Evolutionary conservation across 225 moss, liverwort and hornwort genomes (phyloP), one percentile per base, ranked within the genome.

Genomic region (Marchantia polymorpha): DNA sequence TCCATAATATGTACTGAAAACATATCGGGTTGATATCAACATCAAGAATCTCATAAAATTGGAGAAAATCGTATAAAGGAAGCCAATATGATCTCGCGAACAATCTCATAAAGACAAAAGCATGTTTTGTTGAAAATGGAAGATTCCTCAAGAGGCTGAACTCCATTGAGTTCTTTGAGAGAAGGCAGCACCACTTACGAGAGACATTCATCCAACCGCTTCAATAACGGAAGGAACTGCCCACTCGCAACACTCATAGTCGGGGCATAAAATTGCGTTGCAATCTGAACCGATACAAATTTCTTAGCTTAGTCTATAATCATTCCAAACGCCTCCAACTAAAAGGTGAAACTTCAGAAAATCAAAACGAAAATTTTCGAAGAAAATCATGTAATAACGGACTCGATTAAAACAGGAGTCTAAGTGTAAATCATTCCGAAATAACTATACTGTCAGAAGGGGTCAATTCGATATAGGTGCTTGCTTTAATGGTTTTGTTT

Each of bases 201-300:
- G 53, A 95, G 93, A 83, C 99, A 99, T 79, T 99, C 99, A 77
- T 99, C 95, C 53, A 99, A 83, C 25, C 95, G 89, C 88, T 93
- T 99, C 87, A 93, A 52, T 7, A 99, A 78, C n/a, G 99, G 93
- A 3, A 99, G 90, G 54, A 95, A 99, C 69, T 90, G 93, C 68
- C 90, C 87, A 72, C 92, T 99, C 69, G 93, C 95, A 83, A 95
- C 99, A 85, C 71, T 95, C 93, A 99, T 95, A 8, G 90, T 89
- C 31, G 95, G 64, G 4, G 88, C 83, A 77, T 88, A 85, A 47
- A 99, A 99, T 84, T 95, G 99, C 71, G 90, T 91, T 58, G 99
- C 93, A 75, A 99, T 99, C 87, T 87, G 87, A 27, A 63, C 46
- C 31, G 20, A 39, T 6, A 20, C 11, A 58, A 15, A 26, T 17